Percentiles rank a stretch among this genome's conserved stretches.
Evolutionary conservation across 1,284 basidiomycete species (phyloP).

Genomic region (Trametes hirsuta): DNA sequence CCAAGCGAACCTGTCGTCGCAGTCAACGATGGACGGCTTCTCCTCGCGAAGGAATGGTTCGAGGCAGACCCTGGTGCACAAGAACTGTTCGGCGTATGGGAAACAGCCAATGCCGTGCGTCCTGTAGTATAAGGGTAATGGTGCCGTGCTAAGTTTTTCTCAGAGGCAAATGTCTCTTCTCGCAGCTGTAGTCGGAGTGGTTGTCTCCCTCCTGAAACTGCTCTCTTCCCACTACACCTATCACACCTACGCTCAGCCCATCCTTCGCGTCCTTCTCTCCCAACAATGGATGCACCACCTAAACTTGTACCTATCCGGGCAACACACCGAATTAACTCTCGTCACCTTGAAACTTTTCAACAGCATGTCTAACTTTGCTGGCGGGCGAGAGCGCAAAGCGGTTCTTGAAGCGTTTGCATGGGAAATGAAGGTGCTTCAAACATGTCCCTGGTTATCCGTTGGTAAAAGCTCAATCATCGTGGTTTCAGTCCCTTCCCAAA

Average conservation of each 20-base stretch:
- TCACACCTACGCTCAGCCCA: constrained; percentile 59
- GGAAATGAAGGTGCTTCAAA: constrained; percentile 65
- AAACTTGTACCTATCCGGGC: constrained; percentile 59
- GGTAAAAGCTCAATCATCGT: background rate
- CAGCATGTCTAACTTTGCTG: constrained; percentile 60
- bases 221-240: constrained; percentile 67
- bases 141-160: no score
- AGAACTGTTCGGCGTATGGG: constrained; percentile 69
- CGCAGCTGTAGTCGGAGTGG: constrained; percentile 51
- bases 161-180: constrained; percentile 51
- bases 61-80: constrained; percentile 54
- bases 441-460: background rate
- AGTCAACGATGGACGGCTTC: constrained; percentile 60
- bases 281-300: constrained; percentile 56
- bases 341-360: constrained; percentile 66
- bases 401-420: constrained; percentile 72
- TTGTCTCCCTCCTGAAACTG: constrained; percentile 60
- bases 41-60: constrained; percentile 64
- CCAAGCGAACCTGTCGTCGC: constrained; percentile 45
- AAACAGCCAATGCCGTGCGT: constrained; percentile 50
- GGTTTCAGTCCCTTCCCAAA: constrained; percentile 60
- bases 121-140: background rate
- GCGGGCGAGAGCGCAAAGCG: constrained; percentile 62
- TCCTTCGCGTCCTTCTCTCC: constrained; percentile 61
- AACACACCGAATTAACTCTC: constrained; percentile 64